phyloP scores from a whole-genome alignment of 1,284 basidiomycete species.

The Meira miltonrushii region DNA sequence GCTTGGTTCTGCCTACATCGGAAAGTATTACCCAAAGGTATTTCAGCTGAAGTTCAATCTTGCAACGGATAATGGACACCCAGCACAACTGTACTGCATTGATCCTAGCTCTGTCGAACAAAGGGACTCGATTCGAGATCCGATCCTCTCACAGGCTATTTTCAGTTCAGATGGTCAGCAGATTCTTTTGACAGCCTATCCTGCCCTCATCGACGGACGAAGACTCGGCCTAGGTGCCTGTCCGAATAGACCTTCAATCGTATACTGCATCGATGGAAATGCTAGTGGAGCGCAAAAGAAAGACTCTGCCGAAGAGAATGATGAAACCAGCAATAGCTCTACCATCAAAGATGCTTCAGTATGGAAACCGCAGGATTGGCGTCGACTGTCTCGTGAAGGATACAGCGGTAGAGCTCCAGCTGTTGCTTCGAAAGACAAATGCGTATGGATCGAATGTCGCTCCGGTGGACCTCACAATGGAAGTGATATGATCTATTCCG shows the following conservation, averaged over 20 bases:
- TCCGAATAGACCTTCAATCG: constrained; percentile 61
- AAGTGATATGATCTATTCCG: constrained; percentile 57
- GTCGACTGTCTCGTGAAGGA: constrained; percentile 54
- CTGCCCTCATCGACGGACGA: constrained; percentile 60
- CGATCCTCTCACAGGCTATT: constrained; percentile 61
- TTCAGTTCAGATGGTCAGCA: constrained; percentile 56
- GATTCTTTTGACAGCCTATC: constrained; percentile 63
- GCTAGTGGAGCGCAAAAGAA: neutral
- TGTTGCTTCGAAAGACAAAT: constrained; percentile 25
- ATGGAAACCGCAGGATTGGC: neutral
- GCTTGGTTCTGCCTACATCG: neutral
- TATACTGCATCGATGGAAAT: constrained; percentile 37
- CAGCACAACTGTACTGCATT: neutral
- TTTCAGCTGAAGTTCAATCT: constrained; percentile 12
- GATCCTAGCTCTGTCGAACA: neutral
- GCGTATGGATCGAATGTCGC: constrained; percentile 62
- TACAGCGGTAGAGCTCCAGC: constrained; percentile 61
- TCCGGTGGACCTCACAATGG: constrained; percentile 63
- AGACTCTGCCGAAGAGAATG: too few species aligned
- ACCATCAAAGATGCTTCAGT: neutral
- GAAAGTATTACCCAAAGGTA: neutral
- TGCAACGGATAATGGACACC: neutral
- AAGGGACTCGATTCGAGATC: constrained; percentile 1
- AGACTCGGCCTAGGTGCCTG: constrained; percentile 64
- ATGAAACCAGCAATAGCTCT: too few species aligned